phyloP scores from a whole-genome alignment of 805 yeast species.

The Metschnikowia noctiluminum region DNA sequence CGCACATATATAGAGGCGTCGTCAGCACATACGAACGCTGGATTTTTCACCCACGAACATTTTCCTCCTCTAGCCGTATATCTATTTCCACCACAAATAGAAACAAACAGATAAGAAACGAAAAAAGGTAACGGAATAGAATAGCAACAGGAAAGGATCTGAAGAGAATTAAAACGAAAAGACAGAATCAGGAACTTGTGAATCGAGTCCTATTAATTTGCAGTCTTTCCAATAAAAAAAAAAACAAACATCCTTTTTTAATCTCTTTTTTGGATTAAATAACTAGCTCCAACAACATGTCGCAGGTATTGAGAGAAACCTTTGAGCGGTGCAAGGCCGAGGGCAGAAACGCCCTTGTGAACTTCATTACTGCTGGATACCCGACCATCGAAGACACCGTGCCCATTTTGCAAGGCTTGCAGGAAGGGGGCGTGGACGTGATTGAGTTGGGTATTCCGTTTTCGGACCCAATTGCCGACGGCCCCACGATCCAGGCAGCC shows the following conservation, averaged over 20 bases:
- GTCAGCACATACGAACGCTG: not conserved
- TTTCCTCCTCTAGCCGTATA: not conserved
- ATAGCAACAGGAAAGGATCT: not conserved
- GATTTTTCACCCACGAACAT: not conserved
- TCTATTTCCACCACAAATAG: too few species aligned
- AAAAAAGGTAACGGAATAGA: not conserved
- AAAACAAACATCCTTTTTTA: too few species aligned
- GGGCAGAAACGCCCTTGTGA: conserved; percentile 82
- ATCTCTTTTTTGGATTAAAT: too few species aligned
- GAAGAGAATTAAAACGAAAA: not conserved
- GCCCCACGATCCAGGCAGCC: conserved; percentile 92
- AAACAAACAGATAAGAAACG: not conserved
- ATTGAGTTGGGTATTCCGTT: conserved; percentile 96
- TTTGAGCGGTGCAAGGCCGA: conserved; percentile 58
- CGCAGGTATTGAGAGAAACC: conserved; percentile 54
- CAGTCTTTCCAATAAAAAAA: too few species aligned
- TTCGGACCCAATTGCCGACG: conserved; percentile 98
- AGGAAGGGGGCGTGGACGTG: conserved; percentile 92
- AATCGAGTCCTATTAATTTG: too few species aligned
- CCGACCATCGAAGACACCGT: conserved; percentile 87
- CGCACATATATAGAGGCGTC: too few species aligned
- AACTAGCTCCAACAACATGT: conserved; percentile 31
- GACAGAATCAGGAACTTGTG: too few species aligned
- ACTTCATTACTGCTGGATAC: conserved; percentile 92
- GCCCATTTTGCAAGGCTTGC: conserved; percentile 82